Percentiles rank a stretch among this genome's conserved stretches.
phyloP scores from a whole-genome alignment of 225 moss, liverwort and hornwort species.

The Pseudoscleropodium purum region DNA sequence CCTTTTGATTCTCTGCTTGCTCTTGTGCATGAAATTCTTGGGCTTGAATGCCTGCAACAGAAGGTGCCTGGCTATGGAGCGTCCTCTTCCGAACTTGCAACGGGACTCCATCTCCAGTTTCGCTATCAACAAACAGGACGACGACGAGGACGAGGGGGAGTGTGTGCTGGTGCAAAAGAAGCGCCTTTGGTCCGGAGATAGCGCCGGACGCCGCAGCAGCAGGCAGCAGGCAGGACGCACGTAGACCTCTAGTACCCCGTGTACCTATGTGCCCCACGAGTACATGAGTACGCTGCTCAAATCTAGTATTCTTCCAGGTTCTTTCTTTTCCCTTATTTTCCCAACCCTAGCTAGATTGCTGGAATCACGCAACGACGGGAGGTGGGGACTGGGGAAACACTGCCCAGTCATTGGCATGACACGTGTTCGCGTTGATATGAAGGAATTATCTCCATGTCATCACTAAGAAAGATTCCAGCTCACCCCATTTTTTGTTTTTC shows the following conservation, averaged over 20 bases:
- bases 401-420: neutral
- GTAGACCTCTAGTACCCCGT: neutral
- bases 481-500: neutral
- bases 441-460: neutral
- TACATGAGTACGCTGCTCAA: neutral
- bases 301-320: neutral
- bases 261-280: neutral
- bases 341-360: neutral
- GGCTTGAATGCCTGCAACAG: neutral
- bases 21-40: neutral
- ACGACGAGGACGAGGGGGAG: accelerated
- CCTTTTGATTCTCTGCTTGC: neutral
- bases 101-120: neutral
- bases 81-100: neutral
- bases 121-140: neutral
- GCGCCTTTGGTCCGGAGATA: neutral
- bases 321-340: too few species aligned
- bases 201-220: neutral
- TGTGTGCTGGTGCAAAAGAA: neutral
- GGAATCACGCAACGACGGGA: neutral
- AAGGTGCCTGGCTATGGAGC: neutral
- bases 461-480: neutral
- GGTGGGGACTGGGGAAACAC: neutral
- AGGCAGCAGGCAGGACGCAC: neutral
- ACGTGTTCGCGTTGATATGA: neutral